Percentiles rank a stretch among this genome's conserved stretches.
These are phyloP conservation scores for Boeremia exigua DNA, from an alignment of 2,329 filamentous ascomycete genomes.

Conservation along the genomic window DNA sequence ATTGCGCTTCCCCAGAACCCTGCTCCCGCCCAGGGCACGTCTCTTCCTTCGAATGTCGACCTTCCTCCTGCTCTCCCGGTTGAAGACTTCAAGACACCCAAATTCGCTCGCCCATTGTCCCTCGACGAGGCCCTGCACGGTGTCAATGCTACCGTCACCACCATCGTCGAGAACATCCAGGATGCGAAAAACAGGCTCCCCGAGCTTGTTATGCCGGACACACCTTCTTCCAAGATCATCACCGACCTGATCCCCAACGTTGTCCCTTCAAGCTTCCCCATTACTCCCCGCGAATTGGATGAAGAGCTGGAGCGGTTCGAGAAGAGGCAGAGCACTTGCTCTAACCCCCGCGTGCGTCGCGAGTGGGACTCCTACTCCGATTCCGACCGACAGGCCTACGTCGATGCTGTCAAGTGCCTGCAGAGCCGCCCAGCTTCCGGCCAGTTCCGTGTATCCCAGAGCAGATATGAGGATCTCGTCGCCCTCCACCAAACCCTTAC, in stretches of 20 bases:
- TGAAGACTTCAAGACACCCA: constrained; percentile 18
- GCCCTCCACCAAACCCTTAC: constrained; percentile 44
- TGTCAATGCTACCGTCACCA: constrained; percentile 24
- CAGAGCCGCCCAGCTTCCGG: constrained; percentile 30
- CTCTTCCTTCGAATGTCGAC: constrained; percentile 2
- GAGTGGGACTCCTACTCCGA: constrained; percentile 41
- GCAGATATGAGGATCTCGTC: constrained; percentile 45
- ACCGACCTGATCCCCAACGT: constrained; percentile 11
- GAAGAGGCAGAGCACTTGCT: constrained; percentile 30
- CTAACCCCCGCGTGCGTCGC: constrained; percentile 35
- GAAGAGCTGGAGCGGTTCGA: constrained; percentile 18
- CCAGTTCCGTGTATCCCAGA: constrained; percentile 32
- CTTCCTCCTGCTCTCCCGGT: constrained; percentile 16
- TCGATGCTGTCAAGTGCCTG: constrained; percentile 41
- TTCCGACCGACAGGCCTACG: constrained; percentile 32
- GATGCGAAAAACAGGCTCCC: constrained; percentile 8
- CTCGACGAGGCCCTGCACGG: constrained; percentile 15
- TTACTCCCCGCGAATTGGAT: constrained; percentile 9
- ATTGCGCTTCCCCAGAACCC: constrained; percentile 18
- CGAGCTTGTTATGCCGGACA: constrained; percentile 11
- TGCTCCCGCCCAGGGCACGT: constrained; percentile 13
- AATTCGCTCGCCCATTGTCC: constrained; percentile 22
- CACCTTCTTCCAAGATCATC: constrained; percentile 5
- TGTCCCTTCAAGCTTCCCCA: not conserved
- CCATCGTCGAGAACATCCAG: constrained; percentile 20